Conservation (phyloP, 2,329 filamentous ascomycete genomes). For the Paecilomyces variotii region DNA sequence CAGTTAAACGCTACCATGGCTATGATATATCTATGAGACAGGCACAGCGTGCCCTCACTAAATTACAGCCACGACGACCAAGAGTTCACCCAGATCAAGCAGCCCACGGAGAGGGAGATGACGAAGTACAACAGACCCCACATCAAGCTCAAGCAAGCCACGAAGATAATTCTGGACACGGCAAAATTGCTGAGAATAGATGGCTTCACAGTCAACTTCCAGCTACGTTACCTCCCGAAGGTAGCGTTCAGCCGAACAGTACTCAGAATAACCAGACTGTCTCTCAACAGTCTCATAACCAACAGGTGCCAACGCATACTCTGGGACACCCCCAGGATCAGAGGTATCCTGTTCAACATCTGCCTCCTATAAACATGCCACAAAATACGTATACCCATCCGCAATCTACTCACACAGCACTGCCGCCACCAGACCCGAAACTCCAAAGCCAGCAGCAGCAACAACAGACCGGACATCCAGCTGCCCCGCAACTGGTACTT, state of each 20-base stretch:
- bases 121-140: neutral
- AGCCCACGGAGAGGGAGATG: neutral
- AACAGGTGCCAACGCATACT: slow-evolving; percentile 10
- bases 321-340: slow-evolving; percentile 17
- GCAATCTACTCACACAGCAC: slow-evolving; percentile 10
- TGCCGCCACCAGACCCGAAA: slow-evolving; percentile 15
- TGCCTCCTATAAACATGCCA: slow-evolving; percentile 15
- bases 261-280: slow-evolving; percentile 12
- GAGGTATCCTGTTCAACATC: slow-evolving; percentile 12
- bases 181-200: slow-evolving; percentile 21
- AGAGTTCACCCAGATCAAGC: slow-evolving; percentile 3
- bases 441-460: slow-evolving; percentile 14
- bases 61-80: slow-evolving; percentile 24
- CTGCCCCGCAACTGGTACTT: slow-evolving; percentile 21
- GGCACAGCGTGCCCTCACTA: slow-evolving; percentile 30
- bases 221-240: slow-evolving; percentile 18
- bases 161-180: slow-evolving; percentile 17
- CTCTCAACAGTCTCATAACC: slow-evolving; percentile 5
- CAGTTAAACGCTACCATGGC: slow-evolving; percentile 33
- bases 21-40: slow-evolving; percentile 33
- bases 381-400: slow-evolving; percentile 16
- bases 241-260: slow-evolving; percentile 15
- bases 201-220: slow-evolving; percentile 25
- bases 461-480: slow-evolving; percentile 15
- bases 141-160: slow-evolving; percentile 11